Evolutionary conservation across 1,284 basidiomycete species (phyloP).

Genomic region (Wolfiporia cocos): DNA sequence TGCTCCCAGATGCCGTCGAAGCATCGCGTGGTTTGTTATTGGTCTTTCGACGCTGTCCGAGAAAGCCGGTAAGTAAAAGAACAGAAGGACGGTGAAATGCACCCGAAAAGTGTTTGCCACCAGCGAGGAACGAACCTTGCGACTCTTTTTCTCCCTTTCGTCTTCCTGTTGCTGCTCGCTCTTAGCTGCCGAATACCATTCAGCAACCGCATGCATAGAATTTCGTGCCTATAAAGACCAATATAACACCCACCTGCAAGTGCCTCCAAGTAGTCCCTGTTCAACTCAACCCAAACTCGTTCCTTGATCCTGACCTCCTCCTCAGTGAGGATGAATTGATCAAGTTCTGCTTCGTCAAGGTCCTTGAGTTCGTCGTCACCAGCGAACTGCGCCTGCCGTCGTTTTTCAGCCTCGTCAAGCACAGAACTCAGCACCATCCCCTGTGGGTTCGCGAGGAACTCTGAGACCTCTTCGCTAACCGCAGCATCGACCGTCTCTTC

Average conservation of each 20-base stretch:
- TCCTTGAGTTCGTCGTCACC: conserved; percentile 66
- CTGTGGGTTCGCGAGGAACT: conserved; percentile 53
- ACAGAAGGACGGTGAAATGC: conserved; percentile 15
- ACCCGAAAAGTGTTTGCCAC: conserved; percentile 18
- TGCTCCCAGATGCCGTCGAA: conserved; percentile 64
- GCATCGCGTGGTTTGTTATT: conserved; percentile 68
- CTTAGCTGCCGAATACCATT: conserved; percentile 52
- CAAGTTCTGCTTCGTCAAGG: conserved; percentile 91
- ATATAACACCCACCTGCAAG: conserved; percentile 61
- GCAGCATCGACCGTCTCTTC: conserved; percentile 47
- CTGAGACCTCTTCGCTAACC: conserved; percentile 60
- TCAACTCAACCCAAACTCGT: conserved; percentile 95
- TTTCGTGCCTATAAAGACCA: conserved; percentile 7
- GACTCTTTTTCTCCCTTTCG: conserved; percentile 45
- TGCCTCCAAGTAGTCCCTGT: conserved; percentile 89
- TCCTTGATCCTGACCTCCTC: conserved; percentile 90
- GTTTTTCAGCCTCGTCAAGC: conserved; percentile 57
- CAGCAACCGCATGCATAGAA: conserved; percentile 28
- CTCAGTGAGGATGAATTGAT: conserved; percentile 77
- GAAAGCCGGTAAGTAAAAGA: conserved; percentile 5
- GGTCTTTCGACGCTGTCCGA: conserved; percentile 56
- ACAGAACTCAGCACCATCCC: conserved; percentile 49
- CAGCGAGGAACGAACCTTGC: conserved; percentile 64
- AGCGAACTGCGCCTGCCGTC: conserved; percentile 44
- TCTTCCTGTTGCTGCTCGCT: conserved; percentile 51